These are phyloP conservation scores for Sugiyamaella novakii DNA, from an alignment of 1,139 yeast species.

Conservation along the genomic window DNA sequence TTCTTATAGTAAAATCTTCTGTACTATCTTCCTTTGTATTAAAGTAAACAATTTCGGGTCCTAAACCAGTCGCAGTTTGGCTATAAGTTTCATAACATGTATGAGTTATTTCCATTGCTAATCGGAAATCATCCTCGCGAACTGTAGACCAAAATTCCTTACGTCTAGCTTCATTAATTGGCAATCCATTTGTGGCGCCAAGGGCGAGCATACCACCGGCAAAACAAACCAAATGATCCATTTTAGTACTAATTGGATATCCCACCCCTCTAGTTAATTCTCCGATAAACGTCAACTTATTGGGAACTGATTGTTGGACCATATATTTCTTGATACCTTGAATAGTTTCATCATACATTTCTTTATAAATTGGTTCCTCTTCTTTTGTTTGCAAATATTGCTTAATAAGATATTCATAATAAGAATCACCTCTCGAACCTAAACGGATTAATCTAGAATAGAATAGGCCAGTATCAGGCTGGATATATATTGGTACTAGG, in stretches of 20 bases:
- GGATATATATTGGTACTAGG: slow-evolving; percentile 76
- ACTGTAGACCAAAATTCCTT: slow-evolving; percentile 48
- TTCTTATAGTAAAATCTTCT: slow-evolving; percentile 68
- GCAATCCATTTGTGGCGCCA: slow-evolving; percentile 81
- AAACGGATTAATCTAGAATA: slow-evolving; percentile 67
- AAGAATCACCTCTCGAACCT: slow-evolving; percentile 92
- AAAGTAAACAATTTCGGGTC: slow-evolving; percentile 89
- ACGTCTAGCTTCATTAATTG: slow-evolving; percentile 54
- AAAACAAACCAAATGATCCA: slow-evolving; percentile 95
- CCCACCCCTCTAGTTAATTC: slow-evolving; percentile 75
- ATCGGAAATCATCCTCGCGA: slow-evolving; percentile 59
- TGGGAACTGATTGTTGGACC: slow-evolving; percentile 63
- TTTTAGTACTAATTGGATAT: slow-evolving; percentile 61
- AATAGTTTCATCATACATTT: slow-evolving; percentile 77
- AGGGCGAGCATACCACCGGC: slow-evolving; percentile 87
- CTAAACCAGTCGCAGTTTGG: slow-evolving; percentile 68
- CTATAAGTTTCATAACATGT: slow-evolving; percentile 87
- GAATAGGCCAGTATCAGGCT: slow-evolving; percentile 73
- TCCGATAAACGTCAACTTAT: slow-evolving; percentile 68
- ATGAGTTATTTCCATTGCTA: slow-evolving; percentile 75
- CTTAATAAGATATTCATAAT: slow-evolving; percentile 85
- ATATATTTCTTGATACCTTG: slow-evolving; percentile 71
- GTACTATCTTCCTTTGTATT: slow-evolving; percentile 48
- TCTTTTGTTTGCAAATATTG: slow-evolving; percentile 79
- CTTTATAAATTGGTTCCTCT: slow-evolving; percentile 61